Evolutionary conservation across 108 stramenopile species (phyloP), one percentile per base, ranked within the genome.

Genomic region (Fistulifera solaris): DNA sequence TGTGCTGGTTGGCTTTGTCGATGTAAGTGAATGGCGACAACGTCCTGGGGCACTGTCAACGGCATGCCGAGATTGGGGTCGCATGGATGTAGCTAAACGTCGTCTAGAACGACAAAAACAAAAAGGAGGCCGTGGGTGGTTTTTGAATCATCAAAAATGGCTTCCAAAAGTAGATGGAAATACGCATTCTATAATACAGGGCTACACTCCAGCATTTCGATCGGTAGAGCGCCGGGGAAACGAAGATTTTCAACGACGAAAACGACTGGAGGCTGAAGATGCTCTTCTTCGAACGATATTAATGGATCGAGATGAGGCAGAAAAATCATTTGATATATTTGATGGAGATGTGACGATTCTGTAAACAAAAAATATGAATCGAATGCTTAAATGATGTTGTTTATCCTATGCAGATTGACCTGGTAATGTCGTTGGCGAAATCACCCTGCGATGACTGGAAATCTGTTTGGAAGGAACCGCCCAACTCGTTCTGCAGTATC

Each of bases 1-100:
- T 11, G 79, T 83, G 1, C 52, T 87, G 54, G 81, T 83, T 27
- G 85, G 78, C 0, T 87, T 87, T 64, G 72, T 87, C 5, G 77
- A 81, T 56, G 80, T 87, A 2, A 71, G 72, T 21, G 64, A 73
- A 44, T 59, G 76, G 22, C 67, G 70, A 47, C 28, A 52, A 1
- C 75, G 75, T 53, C 28, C 56, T 18, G 81, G 78, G 22, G 69
- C 54, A 19, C 48, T 83, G 48, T 52, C 48, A 13, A 28, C 54
- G 12, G 81, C 85, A 0, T 70, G 77, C 27, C 73, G 62, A 38
- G 80, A 83, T 38, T 87, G 62, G 61, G 85, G 85, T 26, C 56
- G 85, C 25, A 81, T 80, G 72, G 85, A 87, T 63, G 81, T 83
- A 10, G 71, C 77, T 2, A 39, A 18, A 14, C 52, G 44, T 41